These are phyloP conservation scores for Aleurites moluccanus DNA, from an alignment of 441 rosid species.

Conservation along the genomic window DNA sequence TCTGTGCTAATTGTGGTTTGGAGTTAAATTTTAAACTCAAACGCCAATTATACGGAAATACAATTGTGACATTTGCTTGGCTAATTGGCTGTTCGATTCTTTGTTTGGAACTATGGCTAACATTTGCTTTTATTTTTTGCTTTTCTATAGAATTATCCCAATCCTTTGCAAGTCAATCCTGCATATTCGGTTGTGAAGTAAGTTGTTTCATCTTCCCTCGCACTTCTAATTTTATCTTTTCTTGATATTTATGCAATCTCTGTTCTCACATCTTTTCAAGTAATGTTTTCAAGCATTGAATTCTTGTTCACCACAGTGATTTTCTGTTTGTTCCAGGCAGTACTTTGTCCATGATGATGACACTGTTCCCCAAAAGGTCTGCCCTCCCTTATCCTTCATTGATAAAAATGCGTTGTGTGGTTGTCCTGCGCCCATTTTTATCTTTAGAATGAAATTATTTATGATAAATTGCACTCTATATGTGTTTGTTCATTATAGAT, in stretches of 20 bases:
- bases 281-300: constrained; percentile 1
- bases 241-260: constrained; percentile 8
- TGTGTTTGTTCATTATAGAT: background rate
- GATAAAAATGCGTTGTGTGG: background rate
- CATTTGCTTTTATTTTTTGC: background rate
- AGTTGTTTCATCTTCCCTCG: constrained; percentile 27
- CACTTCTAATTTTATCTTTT: background rate
- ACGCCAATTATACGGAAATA: no score
- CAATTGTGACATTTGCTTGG: background rate
- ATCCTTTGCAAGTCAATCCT: constrained; percentile 84
- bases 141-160: constrained; percentile 55
- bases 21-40: background rate
- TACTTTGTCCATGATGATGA: constrained; percentile 83
- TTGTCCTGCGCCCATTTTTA: background rate
- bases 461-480: background rate
- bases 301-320: background rate
- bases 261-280: no score
- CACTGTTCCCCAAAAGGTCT: constrained; percentile 78
- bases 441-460: background rate
- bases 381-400: background rate
- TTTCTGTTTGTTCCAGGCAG: constrained; percentile 53
- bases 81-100: background rate
- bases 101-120: background rate
- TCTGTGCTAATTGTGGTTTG: background rate
- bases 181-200: constrained; percentile 90